Conservation (phyloP, 202 grass and related monocot species). For the Panicum hallii region DNA sequence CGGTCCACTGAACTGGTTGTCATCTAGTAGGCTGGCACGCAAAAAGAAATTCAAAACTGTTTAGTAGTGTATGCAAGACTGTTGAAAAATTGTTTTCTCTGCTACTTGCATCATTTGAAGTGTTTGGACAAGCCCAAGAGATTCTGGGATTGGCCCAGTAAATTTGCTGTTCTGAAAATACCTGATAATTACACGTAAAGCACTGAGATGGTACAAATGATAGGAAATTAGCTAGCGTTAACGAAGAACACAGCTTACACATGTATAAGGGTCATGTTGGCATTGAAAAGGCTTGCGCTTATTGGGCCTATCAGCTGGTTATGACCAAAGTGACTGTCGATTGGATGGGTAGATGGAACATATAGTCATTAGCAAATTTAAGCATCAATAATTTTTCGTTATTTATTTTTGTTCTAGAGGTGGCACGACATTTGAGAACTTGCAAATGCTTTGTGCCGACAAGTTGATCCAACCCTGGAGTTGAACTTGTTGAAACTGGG, state of each 20-base stretch:
- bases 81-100: not conserved
- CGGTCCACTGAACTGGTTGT: constrained; percentile 46
- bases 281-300: constrained; percentile 65
- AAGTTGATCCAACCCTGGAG: constrained; percentile 77
- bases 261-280: constrained; percentile 69
- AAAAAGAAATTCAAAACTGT: constrained; percentile 23
- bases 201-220: constrained; percentile 29
- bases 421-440: constrained; percentile 42
- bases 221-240: constrained; percentile 33
- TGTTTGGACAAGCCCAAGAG: constrained; percentile 48
- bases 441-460: constrained; percentile 71
- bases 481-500: constrained; percentile 60
- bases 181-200: constrained; percentile 51
- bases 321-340: constrained; percentile 80
- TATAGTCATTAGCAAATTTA: constrained; percentile 39
- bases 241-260: constrained; percentile 54
- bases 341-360: constrained; percentile 31
- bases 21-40: constrained; percentile 57
- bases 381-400: not conserved
- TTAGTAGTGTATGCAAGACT: not conserved
- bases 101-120: constrained; percentile 68
- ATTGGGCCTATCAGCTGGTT: constrained; percentile 79
- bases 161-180: constrained; percentile 78
- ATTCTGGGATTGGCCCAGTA: constrained; percentile 65
- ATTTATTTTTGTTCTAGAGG: constrained; percentile 31